A percentile compares a stretch with the other conserved stretches of the same genome.
phyloP scores from a whole-genome alignment of 2,329 filamentous ascomycete species.

The Dothideomycetes sp. region DNA sequence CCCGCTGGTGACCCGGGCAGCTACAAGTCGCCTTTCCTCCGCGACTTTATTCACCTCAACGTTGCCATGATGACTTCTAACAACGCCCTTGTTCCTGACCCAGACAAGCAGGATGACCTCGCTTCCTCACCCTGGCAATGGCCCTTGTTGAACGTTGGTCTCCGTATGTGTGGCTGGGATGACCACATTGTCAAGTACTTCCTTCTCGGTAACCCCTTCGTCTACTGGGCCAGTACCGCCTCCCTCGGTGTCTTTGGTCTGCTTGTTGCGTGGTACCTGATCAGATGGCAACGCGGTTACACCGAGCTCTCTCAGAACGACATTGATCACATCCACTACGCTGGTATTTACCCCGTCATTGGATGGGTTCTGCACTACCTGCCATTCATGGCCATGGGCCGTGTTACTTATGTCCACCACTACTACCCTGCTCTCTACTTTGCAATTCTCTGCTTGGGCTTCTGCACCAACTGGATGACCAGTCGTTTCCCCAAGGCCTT shows the following conservation, averaged over 20 bases:
- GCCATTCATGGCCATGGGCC: constrained; percentile 93
- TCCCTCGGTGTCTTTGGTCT: constrained; percentile 64
- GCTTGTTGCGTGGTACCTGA: constrained; percentile 70
- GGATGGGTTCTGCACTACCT: constrained; percentile 97
- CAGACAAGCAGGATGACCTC: constrained; percentile 97
- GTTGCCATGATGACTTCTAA: constrained; percentile 99
- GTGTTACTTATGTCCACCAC: constrained; percentile 98
- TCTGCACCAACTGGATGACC: constrained; percentile 77
- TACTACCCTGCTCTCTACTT: constrained; percentile 99
- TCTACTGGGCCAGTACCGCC: constrained; percentile 90
- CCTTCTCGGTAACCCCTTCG: constrained; percentile 87
- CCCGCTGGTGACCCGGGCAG: constrained; percentile 79
- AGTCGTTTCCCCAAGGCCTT: constrained; percentile 54
- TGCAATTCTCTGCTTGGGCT: constrained; percentile 81
- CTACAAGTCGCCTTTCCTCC: constrained; percentile 94
- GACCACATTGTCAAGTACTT: constrained; percentile 96
- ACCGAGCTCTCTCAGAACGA: constrained; percentile 68
- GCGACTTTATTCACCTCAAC: constrained; percentile 95
- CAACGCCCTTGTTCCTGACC: constrained; percentile 93
- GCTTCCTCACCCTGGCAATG: constrained; percentile 98
- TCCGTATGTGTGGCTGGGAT: constrained; percentile 98
- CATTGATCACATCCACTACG: constrained; percentile 90
- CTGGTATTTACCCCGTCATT: constrained; percentile 79
- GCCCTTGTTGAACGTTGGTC: constrained; percentile 88
- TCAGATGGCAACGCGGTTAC: constrained; percentile 95